Evolutionary conservation across 176 grass and related monocot genomes (phyloP), one percentile per base, ranked within the genome.

Genomic region (Typha latifolia): DNA sequence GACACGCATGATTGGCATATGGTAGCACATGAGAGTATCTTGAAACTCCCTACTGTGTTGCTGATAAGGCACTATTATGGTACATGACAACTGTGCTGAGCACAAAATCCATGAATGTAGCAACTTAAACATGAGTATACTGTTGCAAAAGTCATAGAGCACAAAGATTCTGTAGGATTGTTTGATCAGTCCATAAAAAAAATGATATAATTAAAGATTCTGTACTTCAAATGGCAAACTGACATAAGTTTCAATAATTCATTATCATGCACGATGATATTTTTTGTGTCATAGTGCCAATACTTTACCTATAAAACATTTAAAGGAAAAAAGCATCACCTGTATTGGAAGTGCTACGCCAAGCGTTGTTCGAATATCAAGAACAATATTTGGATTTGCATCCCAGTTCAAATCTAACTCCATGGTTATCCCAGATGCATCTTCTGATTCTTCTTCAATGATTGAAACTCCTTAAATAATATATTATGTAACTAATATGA

Each of bases 361-460:
- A 63, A 97, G 69, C 78, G 69, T 80, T 82, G 94, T 97, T 83
- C 82, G 90, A 84, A 97, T 55, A 82, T 87, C 94, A 76, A 97
- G 84, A 66, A 92, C 63, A 65, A 97, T 91, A 71, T 62, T 97
- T 87, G 88, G 78, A 86, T 97, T 92, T 67, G 85, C 94, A 82
- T 97, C 94, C 94, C 85, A 97, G 51, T 92, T 91, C 85, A 97
- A 79, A 70, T 92, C 94, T 63, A 97, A 27, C 77, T 97, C 88
- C 89, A 97, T 91, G 34, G 85, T 69, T 21, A 97, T 90, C 55
- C 94, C 94, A 56, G 86, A 86, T 64, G 75, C 78, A 71, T 80
- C 74, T 74, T 73, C 90, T 64, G 75, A 75, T 68, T 80, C 77
- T 74, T 73, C 90, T 72, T 97, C 88, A 67, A 97, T 52, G 29